Evolutionary conservation across 2,329 filamentous ascomycete species (phyloP).

Genomic region (Mycosphaerella arachidis): DNA sequence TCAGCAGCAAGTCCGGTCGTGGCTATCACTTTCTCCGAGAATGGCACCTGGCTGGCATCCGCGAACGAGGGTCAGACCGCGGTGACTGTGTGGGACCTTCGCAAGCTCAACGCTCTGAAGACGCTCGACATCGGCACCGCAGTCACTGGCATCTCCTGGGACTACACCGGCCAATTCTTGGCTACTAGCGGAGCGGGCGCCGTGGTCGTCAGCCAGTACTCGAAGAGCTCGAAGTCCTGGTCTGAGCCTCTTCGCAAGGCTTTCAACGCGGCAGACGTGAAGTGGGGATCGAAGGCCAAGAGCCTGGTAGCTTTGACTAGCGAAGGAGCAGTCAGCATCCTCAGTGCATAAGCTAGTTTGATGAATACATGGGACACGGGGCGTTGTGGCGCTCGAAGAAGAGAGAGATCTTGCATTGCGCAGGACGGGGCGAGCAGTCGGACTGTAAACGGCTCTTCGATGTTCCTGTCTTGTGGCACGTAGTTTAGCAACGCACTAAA

Average conservation of each 20-base stretch:
- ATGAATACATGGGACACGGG: neutral
- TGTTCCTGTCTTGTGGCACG: neutral
- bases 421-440: neutral
- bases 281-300: slow-evolving; percentile 73
- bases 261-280: slow-evolving; percentile 65
- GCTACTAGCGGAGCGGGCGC: slow-evolving; percentile 75
- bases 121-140: slow-evolving; percentile 77
- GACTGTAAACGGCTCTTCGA: neutral
- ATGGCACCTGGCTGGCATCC: slow-evolving; percentile 91
- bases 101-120: slow-evolving; percentile 78
- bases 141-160: slow-evolving; percentile 78
- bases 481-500: neutral
- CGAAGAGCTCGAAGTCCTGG: slow-evolving; percentile 84
- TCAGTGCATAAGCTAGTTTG: slow-evolving; percentile 39
- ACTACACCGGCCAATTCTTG: slow-evolving; percentile 91
- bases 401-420: neutral
- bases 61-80: slow-evolving; percentile 70
- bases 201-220: slow-evolving; percentile 82
- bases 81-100: slow-evolving; percentile 85
- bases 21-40: slow-evolving; percentile 83
- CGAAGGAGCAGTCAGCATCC: slow-evolving; percentile 70
- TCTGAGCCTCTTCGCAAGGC: slow-evolving; percentile 76
- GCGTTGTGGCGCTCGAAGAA: slow-evolving; percentile 7
- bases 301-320: slow-evolving; percentile 69
- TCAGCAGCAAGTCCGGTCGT: slow-evolving; percentile 59